Conservation (phyloP, 2,329 filamentous ascomycete genomes). For the Fusarium sp. region DNA sequence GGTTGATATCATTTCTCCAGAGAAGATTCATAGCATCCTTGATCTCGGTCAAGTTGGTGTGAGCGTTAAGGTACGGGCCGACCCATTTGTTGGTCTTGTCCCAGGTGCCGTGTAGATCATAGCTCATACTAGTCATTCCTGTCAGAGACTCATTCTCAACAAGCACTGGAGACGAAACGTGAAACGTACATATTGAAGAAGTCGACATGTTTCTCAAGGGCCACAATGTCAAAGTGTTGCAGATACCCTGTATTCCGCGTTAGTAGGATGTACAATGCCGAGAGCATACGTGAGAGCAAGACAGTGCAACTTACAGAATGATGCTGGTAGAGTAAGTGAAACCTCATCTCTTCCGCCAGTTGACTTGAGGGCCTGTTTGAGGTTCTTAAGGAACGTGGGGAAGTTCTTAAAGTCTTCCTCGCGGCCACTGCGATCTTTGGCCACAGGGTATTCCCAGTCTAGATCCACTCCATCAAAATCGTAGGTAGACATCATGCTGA, state of each 20-base stretch:
- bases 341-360: conserved; percentile 14
- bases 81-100: conserved; percentile 43
- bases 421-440: conserved; percentile 50
- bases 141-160: neutral
- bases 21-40: conserved; percentile 57
- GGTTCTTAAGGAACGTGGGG: neutral
- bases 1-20: conserved; percentile 59
- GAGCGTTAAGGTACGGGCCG: conserved; percentile 52
- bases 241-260: conserved; percentile 7
- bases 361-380: conserved; percentile 4
- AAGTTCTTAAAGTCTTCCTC: neutral
- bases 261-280: neutral
- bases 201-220: conserved; percentile 13
- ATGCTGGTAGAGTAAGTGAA: conserved; percentile 13
- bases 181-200: conserved; percentile 24
- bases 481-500: conserved; percentile 33
- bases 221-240: conserved; percentile 11
- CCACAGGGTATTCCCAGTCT: conserved; percentile 49
- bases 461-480: conserved; percentile 47
- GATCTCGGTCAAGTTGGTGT: conserved; percentile 63
- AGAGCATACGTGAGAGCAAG: neutral
- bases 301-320: conserved; percentile 14
- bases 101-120: conserved; percentile 58
- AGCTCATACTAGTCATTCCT: conserved; percentile 41
- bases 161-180: neutral